Evolutionary conservation across 768 basidiomycete genomes (phyloP).

Genomic region (Tylopilus rubrobrunneus): DNA sequence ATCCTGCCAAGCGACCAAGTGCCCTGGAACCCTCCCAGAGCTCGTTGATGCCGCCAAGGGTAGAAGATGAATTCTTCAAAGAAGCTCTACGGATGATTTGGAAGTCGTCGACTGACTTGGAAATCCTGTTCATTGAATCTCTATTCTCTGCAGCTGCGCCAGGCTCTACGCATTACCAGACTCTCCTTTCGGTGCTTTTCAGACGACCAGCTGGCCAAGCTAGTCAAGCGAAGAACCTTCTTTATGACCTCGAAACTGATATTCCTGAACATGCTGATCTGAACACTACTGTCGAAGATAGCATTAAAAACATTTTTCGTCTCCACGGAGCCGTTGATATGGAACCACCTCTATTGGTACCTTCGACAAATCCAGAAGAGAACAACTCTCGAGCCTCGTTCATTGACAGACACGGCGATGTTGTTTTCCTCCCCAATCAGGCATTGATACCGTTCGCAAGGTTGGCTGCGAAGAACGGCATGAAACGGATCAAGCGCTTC

Average conservation of each 20-base stretch:
- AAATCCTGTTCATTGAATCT: neutral
- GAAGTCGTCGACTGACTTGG: conserved; percentile 27
- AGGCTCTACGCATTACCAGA: conserved; percentile 77
- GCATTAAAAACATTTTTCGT: conserved; percentile 74
- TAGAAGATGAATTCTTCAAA: conserved; percentile 87
- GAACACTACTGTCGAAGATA: conserved; percentile 73
- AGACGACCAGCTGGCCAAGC: conserved; percentile 62
- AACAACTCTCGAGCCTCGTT: conserved; percentile 65
- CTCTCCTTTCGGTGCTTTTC: conserved; percentile 76
- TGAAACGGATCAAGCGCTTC: conserved; percentile 76
- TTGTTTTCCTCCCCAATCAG: conserved; percentile 70
- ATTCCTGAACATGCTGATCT: conserved; percentile 67
- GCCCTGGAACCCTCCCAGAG: conserved; percentile 84
- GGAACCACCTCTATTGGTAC: conserved; percentile 82
- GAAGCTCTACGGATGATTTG: conserved; percentile 74
- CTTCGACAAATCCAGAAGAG: conserved; percentile 58
- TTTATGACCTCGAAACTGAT: conserved; percentile 72
- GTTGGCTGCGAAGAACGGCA: conserved; percentile 63
- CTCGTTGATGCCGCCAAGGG: conserved; percentile 63
- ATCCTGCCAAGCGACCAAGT: conserved; percentile 71
- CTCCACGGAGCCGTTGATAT: conserved; percentile 89
- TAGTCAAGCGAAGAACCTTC: conserved; percentile 58
- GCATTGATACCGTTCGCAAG: conserved; percentile 77
- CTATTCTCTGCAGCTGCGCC: conserved; percentile 52
- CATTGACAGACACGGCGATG: conserved; percentile 77